A percentile compares a stretch with the other conserved stretches of the same genome.
Conservation (phyloP, 2,329 filamentous ascomycete genomes). For the Drechslerella coelobrocha region DNA sequence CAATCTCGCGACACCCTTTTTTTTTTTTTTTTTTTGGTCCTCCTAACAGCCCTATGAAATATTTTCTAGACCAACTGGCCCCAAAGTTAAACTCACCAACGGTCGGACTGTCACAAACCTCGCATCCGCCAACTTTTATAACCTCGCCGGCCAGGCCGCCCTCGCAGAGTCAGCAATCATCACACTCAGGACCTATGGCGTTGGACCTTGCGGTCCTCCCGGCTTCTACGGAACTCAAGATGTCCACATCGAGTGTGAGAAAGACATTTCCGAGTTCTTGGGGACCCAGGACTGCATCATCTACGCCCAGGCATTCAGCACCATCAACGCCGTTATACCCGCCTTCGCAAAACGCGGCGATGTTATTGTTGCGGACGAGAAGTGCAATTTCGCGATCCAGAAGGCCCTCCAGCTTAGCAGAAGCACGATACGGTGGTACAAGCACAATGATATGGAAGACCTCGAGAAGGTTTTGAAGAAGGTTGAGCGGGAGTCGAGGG, state of each 20-base stretch:
- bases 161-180: slow-evolving; percentile 95
- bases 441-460: slow-evolving; percentile 95
- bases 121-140: slow-evolving; percentile 96
- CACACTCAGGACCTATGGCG: slow-evolving; percentile 91
- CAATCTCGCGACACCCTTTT: no score
- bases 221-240: slow-evolving; percentile 99
- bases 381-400: slow-evolving; percentile 90
- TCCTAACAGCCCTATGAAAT: slow-evolving; percentile 19
- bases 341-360: slow-evolving; percentile 97
- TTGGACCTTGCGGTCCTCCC: slow-evolving; percentile 93
- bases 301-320: slow-evolving; percentile 94
- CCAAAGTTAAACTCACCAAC: slow-evolving; percentile 79
- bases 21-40: neutral
- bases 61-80: slow-evolving; percentile 79
- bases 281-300: slow-evolving; percentile 90
- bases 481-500: slow-evolving; percentile 83
- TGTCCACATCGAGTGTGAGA: slow-evolving; percentile 95
- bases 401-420: slow-evolving; percentile 93
- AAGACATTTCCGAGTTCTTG: slow-evolving; percentile 87
- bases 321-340: slow-evolving; percentile 95
- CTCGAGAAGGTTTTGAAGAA: slow-evolving; percentile 83
- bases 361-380: slow-evolving; percentile 92
- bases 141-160: slow-evolving; percentile 89
- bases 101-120: slow-evolving; percentile 92
- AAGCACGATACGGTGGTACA: slow-evolving; percentile 90